phyloP scores from a whole-genome alignment of 2,329 filamentous ascomycete species.

The Calonectria pteridis region DNA sequence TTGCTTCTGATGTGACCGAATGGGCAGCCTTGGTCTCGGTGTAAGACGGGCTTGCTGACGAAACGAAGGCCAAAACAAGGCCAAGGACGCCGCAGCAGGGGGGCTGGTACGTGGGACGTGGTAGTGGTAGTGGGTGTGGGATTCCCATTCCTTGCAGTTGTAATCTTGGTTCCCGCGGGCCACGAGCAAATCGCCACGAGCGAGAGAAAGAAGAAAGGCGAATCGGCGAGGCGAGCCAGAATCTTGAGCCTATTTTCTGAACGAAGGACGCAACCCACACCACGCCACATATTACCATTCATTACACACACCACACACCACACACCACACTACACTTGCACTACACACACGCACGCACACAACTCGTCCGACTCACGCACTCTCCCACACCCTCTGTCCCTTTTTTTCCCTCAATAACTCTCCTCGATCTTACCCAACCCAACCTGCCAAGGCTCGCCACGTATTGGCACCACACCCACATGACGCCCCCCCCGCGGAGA shows the following conservation, averaged over 20 bases:
- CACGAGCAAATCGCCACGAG: constrained; percentile 2
- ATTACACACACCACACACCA: background rate
- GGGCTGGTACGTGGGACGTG: too few species aligned
- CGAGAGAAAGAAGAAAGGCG: background rate
- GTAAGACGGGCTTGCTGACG: constrained; percentile 6
- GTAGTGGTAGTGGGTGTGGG: background rate
- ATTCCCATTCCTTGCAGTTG: background rate
- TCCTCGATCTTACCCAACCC: constrained; percentile 23
- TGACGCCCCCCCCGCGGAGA: background rate
- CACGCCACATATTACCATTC: too few species aligned
- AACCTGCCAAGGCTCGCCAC: constrained; percentile 21
- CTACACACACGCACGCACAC: background rate
- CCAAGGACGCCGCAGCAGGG: background rate
- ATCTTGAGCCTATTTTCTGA: constrained; percentile 19
- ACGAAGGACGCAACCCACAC: background rate
- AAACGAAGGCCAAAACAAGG: background rate
- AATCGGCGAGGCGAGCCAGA: background rate
- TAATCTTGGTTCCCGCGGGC: constrained; percentile 5
- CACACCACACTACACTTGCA: background rate
- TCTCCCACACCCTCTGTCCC: background rate
- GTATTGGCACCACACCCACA: constrained; percentile 9
- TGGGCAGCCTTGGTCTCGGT: background rate
- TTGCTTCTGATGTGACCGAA: background rate
- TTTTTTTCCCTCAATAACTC: background rate
- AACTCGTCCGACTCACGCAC: background rate